Percentiles rank a stretch among this genome's conserved stretches.
Conservation (phyloP, 2,329 filamentous ascomycete genomes). For the Aspergillus pseudonomiae region DNA sequence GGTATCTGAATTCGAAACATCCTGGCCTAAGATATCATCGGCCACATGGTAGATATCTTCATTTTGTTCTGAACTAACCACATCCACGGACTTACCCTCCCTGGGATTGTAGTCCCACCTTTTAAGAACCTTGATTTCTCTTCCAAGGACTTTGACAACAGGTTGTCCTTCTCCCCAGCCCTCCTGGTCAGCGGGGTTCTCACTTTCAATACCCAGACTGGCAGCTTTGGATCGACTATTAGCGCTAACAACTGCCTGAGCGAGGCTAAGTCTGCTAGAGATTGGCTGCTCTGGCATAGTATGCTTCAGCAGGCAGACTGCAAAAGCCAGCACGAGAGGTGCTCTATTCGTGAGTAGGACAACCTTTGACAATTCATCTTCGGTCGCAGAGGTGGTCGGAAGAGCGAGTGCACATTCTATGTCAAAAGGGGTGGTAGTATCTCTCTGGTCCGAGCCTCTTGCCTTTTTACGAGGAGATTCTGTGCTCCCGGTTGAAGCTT, state of each 20-base stretch:
- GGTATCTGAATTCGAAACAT: conserved; percentile 10
- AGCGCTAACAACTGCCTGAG: conserved; percentile 79
- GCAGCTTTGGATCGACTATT: conserved; percentile 78
- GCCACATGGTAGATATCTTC: not conserved
- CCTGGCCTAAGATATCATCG: conserved; percentile 19
- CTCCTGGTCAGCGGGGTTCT: conserved; percentile 67
- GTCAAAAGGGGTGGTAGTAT: conserved; percentile 30
- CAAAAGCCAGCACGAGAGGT: conserved; percentile 79
- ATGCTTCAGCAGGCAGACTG: conserved; percentile 70
- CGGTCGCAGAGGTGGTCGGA: conserved; percentile 44
- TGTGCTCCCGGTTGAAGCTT: conserved; percentile 38
- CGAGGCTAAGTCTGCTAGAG: conserved; percentile 80
- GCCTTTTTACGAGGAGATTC: conserved; percentile 44
- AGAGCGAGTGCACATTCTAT: conserved; percentile 39
- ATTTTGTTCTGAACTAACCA: conserved; percentile 11
- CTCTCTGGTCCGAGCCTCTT: conserved; percentile 21
- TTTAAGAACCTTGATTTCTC: conserved; percentile 75
- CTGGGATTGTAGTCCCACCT: conserved; percentile 72
- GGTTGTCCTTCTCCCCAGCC: conserved; percentile 78
- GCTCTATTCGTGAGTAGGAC: conserved; percentile 76
- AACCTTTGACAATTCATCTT: conserved; percentile 61
- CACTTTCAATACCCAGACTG: conserved; percentile 71
- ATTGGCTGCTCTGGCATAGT: conserved; percentile 85
- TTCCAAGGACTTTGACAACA: conserved; percentile 69
- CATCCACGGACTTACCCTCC: conserved; percentile 41